Base-by-base conservation (phyloP, 2,329 filamentous ascomycete genomes). In the Alternaria brassicicola region DNA sequence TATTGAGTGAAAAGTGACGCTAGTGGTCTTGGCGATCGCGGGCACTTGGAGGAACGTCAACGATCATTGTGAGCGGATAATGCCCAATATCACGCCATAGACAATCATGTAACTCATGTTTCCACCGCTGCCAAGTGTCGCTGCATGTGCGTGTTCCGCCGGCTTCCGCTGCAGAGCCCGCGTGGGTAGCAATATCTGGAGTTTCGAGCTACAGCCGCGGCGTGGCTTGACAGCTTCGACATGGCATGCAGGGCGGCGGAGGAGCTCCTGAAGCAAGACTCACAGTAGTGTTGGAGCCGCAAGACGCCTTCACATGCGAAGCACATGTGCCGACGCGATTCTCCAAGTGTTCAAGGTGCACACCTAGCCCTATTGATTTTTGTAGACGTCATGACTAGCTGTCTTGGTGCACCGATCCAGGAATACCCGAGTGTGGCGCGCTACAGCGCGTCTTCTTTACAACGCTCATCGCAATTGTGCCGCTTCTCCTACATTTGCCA, bases 331-430 rank as follows among this genome's bases (percentile, higher is more conserved):
- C 42, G 51, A 49, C 2, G 33, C 33, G 33, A 26, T 25, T 38
- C 47, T 28, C 13, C 33, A 38, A 49, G n/a, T 49, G 15, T 8
- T 35, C 30, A 49, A 38, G 31, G 31, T 28, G 33, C 33, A 38
- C 43, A 38, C 43, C 45, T 58, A 58, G 55, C 42, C 43, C 23
- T 43, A 23, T 38, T 49, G 43, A 54, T 58, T 58, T 53, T 58
- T 48, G 51, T 58, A 53, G 50, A 65, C 63, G 63, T 65, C 63
- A 65, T 62, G 61, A 65, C 61, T 47, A 30, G 19, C 30, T 33
- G 30, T n/a, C 13, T 59, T 49, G 47, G 55, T 52, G 52, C 39
- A 56, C 17, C 31, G 42, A 53, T 52, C 26, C 52, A 55, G 28
- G 33, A 47, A 55, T 42, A 58, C 26, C 56, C 55, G 43, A 54